Base-by-base conservation (phyloP, 129 eudicot genomes). In the Artemisia annua region DNA sequence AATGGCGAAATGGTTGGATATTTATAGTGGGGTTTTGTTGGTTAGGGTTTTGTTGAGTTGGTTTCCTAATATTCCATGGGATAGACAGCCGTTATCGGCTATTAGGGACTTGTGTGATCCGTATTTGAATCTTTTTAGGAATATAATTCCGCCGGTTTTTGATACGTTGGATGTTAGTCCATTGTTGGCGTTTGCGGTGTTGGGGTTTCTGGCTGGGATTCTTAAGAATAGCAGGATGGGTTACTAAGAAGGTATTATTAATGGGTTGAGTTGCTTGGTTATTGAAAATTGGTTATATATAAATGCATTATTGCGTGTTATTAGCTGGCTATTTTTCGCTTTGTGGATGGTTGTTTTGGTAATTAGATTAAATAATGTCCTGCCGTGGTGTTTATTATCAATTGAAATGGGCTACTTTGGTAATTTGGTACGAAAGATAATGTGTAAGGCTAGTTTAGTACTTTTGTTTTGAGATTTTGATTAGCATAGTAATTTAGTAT, bases 41-140 rank as follows among this genome's bases (percentile, higher is more conserved):
- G 89, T 94, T 81, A 83, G 99, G 93, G 97, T 94, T 78, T 85
- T 94, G 85, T 78, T 94, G 57, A 87, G 96, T 73, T 94, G 99
- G 99, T 94, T 94, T 57, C 99, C 99, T 9, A 94, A 90, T 63
- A 94, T 94, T 16, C 99, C 99, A 0, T 94, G 99, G 99, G 99
- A 94, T 22, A 62, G 85, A 49, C 99, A 90, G 82, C 99, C 99
- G 0, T 75, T 94, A 48, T 79, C 89, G 0, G 99, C 99, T 0
- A 81, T 94, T 55, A 71, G 94, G 55, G 97, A 94, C 54, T 50
- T 94, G 62, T 94, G 97, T 79, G 99, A 94, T 86, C 97, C 99
- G 10, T 94, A 84, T 59, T 76, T 94, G 94, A 89, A 80, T 63
- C 75, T 94, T 22, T 94, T 94, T 48, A 84, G 99, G 87, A 76